These are phyloP conservation scores for Pythium brassicae DNA, from an alignment of 352 stramenopile species.

Conservation along the genomic window DNA sequence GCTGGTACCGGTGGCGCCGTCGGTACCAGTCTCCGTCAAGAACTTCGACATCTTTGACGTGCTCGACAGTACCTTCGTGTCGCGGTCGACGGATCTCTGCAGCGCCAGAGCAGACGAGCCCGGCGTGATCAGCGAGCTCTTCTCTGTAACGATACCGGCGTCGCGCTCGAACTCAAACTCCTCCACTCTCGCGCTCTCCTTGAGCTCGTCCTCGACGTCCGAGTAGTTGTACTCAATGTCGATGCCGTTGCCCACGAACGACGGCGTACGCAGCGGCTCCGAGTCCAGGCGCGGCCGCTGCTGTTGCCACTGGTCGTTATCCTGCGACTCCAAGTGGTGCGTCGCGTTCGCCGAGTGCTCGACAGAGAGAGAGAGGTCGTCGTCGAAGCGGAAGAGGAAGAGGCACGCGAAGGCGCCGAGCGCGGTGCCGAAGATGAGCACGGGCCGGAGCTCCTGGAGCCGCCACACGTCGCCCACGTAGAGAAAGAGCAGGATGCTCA, in stretches of 20 bases:
- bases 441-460: slow-evolving; percentile 42
- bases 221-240: slow-evolving; percentile 71
- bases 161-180: no score
- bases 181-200: no score
- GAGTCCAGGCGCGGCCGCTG: slow-evolving; percentile 6
- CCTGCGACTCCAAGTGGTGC: no score
- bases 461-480: slow-evolving; percentile 75
- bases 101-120: no score
- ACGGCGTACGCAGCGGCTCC: slow-evolving; percentile 50
- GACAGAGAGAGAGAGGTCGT: slow-evolving; percentile 45
- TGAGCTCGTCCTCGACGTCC: not conserved
- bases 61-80: no score
- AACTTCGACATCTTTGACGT: no score
- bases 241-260: slow-evolving; percentile 47
- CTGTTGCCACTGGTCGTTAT: slow-evolving; percentile 20
- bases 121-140: no score
- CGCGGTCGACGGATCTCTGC: no score
- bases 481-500: slow-evolving; percentile 61
- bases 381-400: slow-evolving; percentile 74
- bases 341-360: slow-evolving; percentile 41
- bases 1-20: no score
- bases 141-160: no score
- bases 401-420: slow-evolving; percentile 57
- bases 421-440: slow-evolving; percentile 63
- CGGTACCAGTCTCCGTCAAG: no score